Conservation (phyloP, 345 rosid species). For the Gossypium longicalyx region DNA sequence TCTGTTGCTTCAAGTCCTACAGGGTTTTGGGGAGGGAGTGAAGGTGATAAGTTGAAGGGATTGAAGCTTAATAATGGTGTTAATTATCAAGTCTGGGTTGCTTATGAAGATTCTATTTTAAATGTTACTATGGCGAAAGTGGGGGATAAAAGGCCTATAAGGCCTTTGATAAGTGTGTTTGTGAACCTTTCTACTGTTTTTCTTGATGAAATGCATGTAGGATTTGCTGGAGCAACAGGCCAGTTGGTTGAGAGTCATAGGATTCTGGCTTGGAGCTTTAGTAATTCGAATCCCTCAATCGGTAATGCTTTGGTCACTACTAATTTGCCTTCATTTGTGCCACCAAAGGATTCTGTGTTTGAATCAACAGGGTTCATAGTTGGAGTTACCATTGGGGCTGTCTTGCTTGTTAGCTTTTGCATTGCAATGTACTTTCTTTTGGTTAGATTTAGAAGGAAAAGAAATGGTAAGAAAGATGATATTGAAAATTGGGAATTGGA, state of each 20-base stretch:
- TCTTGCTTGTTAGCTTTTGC: slow-evolving; percentile 4
- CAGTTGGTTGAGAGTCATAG: slow-evolving; percentile 28
- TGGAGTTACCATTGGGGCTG: slow-evolving; percentile 20
- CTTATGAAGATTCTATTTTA: slow-evolving; percentile 17
- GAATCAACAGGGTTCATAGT: slow-evolving; percentile 27
- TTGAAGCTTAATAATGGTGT: slow-evolving; percentile 31
- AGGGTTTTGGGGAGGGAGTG: slow-evolving; percentile 33
- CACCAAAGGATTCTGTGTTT: slow-evolving; percentile 16
- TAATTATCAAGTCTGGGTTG: slow-evolving; percentile 33
- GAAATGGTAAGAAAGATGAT: slow-evolving; percentile 12
- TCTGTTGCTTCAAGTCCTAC: slow-evolving; percentile 27
- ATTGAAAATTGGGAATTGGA: slow-evolving; percentile 36
- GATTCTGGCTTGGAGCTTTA: slow-evolving; percentile 30
- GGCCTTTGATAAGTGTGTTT: slow-evolving; percentile 20
- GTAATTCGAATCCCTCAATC: slow-evolving; percentile 22
- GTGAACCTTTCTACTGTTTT: slow-evolving; percentile 22
- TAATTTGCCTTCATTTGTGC: slow-evolving; percentile 32
- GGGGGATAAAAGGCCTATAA: slow-evolving; percentile 33
- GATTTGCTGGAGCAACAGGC: slow-evolving; percentile 26
- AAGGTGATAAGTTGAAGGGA: slow-evolving; percentile 17
- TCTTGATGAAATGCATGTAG: slow-evolving; percentile 19
- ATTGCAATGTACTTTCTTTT: slow-evolving; percentile 9
- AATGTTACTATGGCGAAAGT: slow-evolving; percentile 39
- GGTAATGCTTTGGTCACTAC: slow-evolving; percentile 27
- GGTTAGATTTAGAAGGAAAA: slow-evolving; percentile 11